phyloP scores from a whole-genome alignment of 805 yeast species.

The Candida morakotiae region DNA sequence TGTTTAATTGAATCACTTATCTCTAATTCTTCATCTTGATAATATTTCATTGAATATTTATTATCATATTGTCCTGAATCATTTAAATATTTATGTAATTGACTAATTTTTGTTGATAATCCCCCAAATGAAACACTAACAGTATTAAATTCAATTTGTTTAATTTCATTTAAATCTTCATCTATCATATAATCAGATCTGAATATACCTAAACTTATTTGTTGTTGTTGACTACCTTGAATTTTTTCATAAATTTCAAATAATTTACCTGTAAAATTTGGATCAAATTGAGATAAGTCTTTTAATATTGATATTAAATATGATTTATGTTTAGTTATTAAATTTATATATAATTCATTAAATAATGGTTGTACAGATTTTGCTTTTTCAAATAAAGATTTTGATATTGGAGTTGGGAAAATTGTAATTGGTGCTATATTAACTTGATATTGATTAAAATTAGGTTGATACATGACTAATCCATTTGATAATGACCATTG shows the following conservation, averaged over 20 bases:
- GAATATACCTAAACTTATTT: slow-evolving; percentile 75
- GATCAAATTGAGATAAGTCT: slow-evolving; percentile 55
- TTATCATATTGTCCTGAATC: slow-evolving; percentile 51
- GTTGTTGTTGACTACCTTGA: slow-evolving; percentile 47
- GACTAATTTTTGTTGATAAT: slow-evolving; percentile 72
- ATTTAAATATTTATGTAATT: slow-evolving; percentile 67
- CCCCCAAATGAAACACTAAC: slow-evolving; percentile 96
- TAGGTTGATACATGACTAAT: slow-evolving; percentile 72
- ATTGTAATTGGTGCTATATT: slow-evolving; percentile 82
- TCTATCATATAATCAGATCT: slow-evolving; percentile 81
- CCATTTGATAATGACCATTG: slow-evolving; percentile 85
- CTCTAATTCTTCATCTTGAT: slow-evolving; percentile 52
- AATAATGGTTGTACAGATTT: slow-evolving; percentile 59
- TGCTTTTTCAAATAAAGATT: slow-evolving; percentile 61
- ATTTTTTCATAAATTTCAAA: slow-evolving; percentile 51
- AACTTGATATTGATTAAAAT: slow-evolving; percentile 41
- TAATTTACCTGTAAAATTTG: slow-evolving; percentile 78
- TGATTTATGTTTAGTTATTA: slow-evolving; percentile 47
- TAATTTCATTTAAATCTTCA: slow-evolving; percentile 41
- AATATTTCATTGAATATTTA: slow-evolving; percentile 36
- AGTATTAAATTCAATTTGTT: slow-evolving; percentile 95
- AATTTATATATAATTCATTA: slow-evolving; percentile 70
- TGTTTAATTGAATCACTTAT: slow-evolving; percentile 59
- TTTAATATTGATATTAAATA: slow-evolving; percentile 62
- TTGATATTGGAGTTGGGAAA: slow-evolving; percentile 87